A percentile compares a stretch with the other conserved stretches of the same genome.
Evolutionary conservation across 164 flowering plant species (phyloP).

Genomic region (Taxillus chinensis): DNA sequence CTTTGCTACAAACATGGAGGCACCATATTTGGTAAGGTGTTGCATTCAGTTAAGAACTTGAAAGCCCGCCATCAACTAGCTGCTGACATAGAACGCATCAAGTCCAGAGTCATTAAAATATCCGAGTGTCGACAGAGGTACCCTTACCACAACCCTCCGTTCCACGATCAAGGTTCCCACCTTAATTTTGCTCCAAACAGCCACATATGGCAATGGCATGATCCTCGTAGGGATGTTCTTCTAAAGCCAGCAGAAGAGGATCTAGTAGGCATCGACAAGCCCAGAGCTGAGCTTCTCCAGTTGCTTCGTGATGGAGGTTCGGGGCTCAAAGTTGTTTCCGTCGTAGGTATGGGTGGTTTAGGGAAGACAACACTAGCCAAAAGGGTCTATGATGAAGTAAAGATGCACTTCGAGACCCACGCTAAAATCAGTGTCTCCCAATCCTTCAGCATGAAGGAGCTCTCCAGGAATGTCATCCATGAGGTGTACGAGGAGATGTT

Average conservation of each 20-base stretch:
- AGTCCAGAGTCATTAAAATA: slow-evolving; percentile 14
- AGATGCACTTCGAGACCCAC: too few relatives aligned
- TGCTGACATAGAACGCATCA: slow-evolving; percentile 18
- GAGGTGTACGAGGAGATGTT: too few relatives aligned
- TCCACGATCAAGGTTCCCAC: too few relatives aligned
- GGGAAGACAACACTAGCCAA: slow-evolving; percentile 46
- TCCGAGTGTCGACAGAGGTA: slow-evolving; percentile 27
- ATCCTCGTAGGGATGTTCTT: slow-evolving; percentile 16
- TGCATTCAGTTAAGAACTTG: slow-evolving; percentile 8
- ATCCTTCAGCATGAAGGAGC: too few relatives aligned
- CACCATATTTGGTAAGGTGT: slow-evolving; percentile 6
- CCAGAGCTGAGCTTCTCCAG: slow-evolving; percentile 10
- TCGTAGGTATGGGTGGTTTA: slow-evolving; percentile 54
- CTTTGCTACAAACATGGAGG: neutral
- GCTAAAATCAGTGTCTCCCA: too few relatives aligned
- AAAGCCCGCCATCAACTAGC: slow-evolving; percentile 10
- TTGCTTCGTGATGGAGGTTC: slow-evolving; percentile 36
- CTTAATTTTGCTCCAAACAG: too few relatives aligned
- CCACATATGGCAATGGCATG: slow-evolving; percentile 17
- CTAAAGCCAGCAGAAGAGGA: slow-evolving; percentile 29
- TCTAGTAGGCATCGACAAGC: slow-evolving; percentile 35
- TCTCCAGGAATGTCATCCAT: too few relatives aligned
- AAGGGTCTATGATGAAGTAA: neutral
- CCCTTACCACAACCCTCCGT: slow-evolving; percentile 9
- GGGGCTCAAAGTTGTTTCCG: slow-evolving; percentile 21